Percentiles rank a stretch among this genome's conserved stretches.
Conservation (phyloP, 2,329 filamentous ascomycete species). For the Aspergillus thermomutatus region DNA sequence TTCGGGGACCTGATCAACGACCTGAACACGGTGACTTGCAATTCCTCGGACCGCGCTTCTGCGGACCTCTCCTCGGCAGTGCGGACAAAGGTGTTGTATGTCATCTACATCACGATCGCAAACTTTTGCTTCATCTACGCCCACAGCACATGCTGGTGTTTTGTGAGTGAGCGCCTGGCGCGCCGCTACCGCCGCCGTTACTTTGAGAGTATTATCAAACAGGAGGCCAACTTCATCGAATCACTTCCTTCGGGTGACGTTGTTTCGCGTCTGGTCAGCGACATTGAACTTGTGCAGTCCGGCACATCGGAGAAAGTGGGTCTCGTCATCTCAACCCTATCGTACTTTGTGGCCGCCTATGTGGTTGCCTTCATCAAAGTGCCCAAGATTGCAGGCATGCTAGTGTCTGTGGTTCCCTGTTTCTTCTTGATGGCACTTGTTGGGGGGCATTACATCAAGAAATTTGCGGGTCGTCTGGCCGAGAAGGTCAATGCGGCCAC, state of each 20-base stretch:
- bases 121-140: slow-evolving; percentile 63
- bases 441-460: slow-evolving; percentile 52
- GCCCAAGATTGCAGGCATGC: slow-evolving; percentile 59
- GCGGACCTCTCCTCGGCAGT: slow-evolving; percentile 15
- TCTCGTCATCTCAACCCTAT: slow-evolving; percentile 58
- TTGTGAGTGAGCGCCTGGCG: slow-evolving; percentile 61
- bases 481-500: slow-evolving; percentile 55
- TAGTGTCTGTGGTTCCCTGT: slow-evolving; percentile 61
- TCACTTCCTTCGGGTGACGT: slow-evolving; percentile 60
- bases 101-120: slow-evolving; percentile 63
- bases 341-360: slow-evolving; percentile 66
- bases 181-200: slow-evolving; percentile 61
- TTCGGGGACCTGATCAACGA: slow-evolving; percentile 41
- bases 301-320: slow-evolving; percentile 70
- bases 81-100: slow-evolving; percentile 53
- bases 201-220: slow-evolving; percentile 55
- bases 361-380: slow-evolving; percentile 65
- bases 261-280: slow-evolving; percentile 59
- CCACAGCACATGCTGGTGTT: slow-evolving; percentile 61
- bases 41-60: slow-evolving; percentile 6
- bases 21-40: slow-evolving; percentile 32
- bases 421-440: slow-evolving; percentile 57
- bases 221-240: slow-evolving; percentile 65
- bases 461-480: slow-evolving; percentile 47
- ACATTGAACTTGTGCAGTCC: slow-evolving; percentile 63